These are phyloP conservation scores for Xerocomellus amylosporus DNA, from an alignment of 768 basidiomycete genomes.

Conservation along the genomic window DNA sequence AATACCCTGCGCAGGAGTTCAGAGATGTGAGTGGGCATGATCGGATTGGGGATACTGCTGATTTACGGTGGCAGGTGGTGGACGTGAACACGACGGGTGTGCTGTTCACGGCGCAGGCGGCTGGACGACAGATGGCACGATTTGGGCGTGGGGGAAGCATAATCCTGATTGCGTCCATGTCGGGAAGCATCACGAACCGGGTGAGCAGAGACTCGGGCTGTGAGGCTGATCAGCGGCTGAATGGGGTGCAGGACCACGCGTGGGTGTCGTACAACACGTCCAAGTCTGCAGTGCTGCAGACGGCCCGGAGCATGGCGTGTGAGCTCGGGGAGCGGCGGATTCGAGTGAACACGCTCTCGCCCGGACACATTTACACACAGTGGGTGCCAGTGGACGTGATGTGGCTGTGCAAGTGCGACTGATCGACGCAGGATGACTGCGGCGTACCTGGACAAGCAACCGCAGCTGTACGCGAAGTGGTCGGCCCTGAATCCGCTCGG, in stretches of 20 bases:
- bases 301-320: conserved; percentile 80
- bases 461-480: conserved; percentile 64
- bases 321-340: conserved; percentile 66
- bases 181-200: conserved; percentile 67
- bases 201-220: conserved; percentile 33
- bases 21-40: conserved; percentile 43
- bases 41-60: background rate
- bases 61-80: conserved; percentile 45
- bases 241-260: conserved; percentile 53
- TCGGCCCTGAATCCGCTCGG: conserved; percentile 66
- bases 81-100: conserved; percentile 64
- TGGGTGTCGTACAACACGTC: conserved; percentile 78
- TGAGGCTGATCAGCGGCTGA: background rate
- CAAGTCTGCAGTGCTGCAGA: conserved; percentile 77
- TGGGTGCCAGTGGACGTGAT: conserved; percentile 32
- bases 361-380: conserved; percentile 74
- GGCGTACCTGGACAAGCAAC: conserved; percentile 62
- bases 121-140: conserved; percentile 54
- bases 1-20: conserved; percentile 64
- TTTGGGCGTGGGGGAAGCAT: conserved; percentile 50
- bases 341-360: conserved; percentile 73
- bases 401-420: conserved; percentile 5
- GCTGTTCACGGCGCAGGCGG: conserved; percentile 60
- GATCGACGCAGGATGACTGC: conserved; percentile 61
- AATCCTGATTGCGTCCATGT: conserved; percentile 59